Evolutionary conservation across 2,329 filamentous ascomycete species (phyloP).

Genomic region (Verticillium albo-atrum): DNA sequence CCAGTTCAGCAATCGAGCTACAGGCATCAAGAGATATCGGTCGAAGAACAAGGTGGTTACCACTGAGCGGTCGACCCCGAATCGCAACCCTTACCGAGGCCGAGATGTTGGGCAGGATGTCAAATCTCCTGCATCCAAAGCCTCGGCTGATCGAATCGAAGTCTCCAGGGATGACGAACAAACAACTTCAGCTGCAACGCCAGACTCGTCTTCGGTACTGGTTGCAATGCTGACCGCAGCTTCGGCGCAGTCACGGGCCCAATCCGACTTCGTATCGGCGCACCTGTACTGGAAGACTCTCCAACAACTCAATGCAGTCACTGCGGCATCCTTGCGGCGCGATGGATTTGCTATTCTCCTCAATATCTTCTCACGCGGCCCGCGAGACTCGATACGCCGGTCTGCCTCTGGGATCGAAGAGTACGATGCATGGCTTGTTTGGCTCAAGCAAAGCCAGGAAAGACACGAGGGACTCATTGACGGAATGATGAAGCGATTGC

Average conservation of each 20-base stretch:
- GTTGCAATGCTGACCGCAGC: slow-evolving; percentile 73
- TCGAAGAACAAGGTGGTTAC: slow-evolving; percentile 56
- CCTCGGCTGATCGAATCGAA: not conserved
- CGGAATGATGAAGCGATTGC: slow-evolving; percentile 67
- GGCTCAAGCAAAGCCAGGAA: slow-evolving; percentile 78
- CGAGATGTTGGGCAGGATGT: slow-evolving; percentile 12
- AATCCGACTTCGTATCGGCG: slow-evolving; percentile 78
- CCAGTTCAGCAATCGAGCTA: slow-evolving; percentile 68
- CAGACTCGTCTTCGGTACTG: slow-evolving; percentile 39
- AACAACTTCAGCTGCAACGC: not conserved
- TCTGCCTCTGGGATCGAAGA: slow-evolving; percentile 71
- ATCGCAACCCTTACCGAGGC: slow-evolving; percentile 54
- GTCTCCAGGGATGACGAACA: not conserved
- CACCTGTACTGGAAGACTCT: slow-evolving; percentile 83
- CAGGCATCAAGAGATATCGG: slow-evolving; percentile 53
- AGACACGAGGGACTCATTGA: slow-evolving; percentile 71
- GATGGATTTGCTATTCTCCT: slow-evolving; percentile 68
- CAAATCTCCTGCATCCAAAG: not conserved
- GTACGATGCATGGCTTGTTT: slow-evolving; percentile 77
- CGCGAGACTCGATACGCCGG: slow-evolving; percentile 63
- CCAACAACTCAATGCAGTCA: slow-evolving; percentile 63
- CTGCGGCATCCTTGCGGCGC: slow-evolving; percentile 55
- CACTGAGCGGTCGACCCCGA: slow-evolving; percentile 45
- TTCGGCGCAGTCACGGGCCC: slow-evolving; percentile 69
- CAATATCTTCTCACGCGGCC: slow-evolving; percentile 69